Evolutionary conservation across 441 rosid genomes (phyloP).

Genomic region (Populus hybrid): DNA sequence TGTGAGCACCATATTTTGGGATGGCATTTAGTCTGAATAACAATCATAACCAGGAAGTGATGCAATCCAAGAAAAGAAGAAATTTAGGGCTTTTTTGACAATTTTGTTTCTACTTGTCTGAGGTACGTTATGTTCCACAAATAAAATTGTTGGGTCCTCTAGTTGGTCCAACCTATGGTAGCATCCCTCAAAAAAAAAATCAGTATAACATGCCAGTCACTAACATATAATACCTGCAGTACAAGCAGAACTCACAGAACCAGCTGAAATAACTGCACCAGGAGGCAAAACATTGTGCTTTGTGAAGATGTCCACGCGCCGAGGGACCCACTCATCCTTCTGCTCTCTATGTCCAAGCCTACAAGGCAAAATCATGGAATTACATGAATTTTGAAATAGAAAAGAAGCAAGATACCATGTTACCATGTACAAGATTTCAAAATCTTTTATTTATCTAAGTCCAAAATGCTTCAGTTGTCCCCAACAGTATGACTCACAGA

Average conservation of each 20-base stretch:
- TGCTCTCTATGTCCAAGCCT: slow-evolving; percentile 99
- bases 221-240: slow-evolving; percentile 65
- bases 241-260: slow-evolving; percentile 79
- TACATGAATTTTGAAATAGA: slow-evolving; percentile 13
- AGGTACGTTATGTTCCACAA: no score
- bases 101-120: neutral
- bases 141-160: neutral
- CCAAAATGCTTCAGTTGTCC: slow-evolving; percentile 2
- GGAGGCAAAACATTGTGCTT: slow-evolving; percentile 73
- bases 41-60: neutral
- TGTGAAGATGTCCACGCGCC: slow-evolving; percentile 81
- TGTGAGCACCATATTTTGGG: neutral
- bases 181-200: neutral
- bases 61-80: neutral
- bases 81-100: neutral
- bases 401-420: neutral
- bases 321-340: slow-evolving; percentile 97
- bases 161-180: neutral
- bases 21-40: neutral
- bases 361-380: slow-evolving; percentile 23
- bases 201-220: neutral
- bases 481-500: slow-evolving; percentile 5
- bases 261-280: slow-evolving; percentile 83
- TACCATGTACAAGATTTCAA: neutral
- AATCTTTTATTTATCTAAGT: neutral